phyloP scores from a whole-genome alignment of 768 basidiomycete species.

The Rhizopogon rudus region DNA sequence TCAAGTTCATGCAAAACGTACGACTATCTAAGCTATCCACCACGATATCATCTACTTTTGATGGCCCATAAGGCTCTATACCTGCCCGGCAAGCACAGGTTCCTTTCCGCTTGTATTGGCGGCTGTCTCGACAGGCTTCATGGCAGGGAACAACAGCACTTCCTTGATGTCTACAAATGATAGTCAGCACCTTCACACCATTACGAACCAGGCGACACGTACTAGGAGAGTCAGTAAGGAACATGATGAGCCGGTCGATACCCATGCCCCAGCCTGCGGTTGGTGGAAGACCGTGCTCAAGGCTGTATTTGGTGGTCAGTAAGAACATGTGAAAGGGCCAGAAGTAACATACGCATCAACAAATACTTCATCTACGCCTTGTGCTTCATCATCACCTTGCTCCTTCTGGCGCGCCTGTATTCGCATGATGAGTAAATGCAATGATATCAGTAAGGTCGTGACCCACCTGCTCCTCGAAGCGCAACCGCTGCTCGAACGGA shows the following conservation, averaged over 20 bases:
- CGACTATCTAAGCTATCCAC: not conserved
- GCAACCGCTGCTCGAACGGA: constrained; percentile 90
- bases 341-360: constrained; percentile 75
- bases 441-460: not conserved
- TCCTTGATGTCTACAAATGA: constrained; percentile 81
- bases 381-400: constrained; percentile 96
- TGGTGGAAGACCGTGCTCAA: constrained; percentile 96
- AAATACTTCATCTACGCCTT: constrained; percentile 94
- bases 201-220: constrained; percentile 20
- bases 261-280: constrained; percentile 98
- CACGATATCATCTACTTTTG: not conserved
- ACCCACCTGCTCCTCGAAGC: constrained; percentile 89
- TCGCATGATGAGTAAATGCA: not conserved
- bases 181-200: constrained; percentile 6
- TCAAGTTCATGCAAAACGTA: not conserved
- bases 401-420: constrained; percentile 83
- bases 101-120: constrained; percentile 30
- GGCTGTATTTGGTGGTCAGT: constrained; percentile 35
- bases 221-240: constrained; percentile 96
- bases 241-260: constrained; percentile 96
- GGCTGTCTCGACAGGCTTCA: constrained; percentile 74
- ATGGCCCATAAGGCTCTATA: not conserved
- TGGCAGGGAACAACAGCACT: constrained; percentile 93
- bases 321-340: not conserved
- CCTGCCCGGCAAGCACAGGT: constrained; percentile 22